phyloP scores from a whole-genome alignment of 1,284 basidiomycete genomes.

The Tilletiopsis washingtonensis region DNA sequence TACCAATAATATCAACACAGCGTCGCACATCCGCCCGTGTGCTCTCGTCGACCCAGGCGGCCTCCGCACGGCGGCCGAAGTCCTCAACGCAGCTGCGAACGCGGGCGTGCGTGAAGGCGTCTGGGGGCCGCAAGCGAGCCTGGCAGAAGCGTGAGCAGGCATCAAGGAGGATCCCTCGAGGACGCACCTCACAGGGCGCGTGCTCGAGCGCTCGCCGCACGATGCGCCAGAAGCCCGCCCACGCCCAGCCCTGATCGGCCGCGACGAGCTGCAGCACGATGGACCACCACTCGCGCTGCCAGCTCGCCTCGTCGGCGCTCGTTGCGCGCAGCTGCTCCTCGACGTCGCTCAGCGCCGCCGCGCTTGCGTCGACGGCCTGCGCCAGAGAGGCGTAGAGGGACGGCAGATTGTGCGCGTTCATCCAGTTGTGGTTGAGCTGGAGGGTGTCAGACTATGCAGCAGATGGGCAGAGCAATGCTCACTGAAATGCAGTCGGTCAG shows the following conservation, averaged over 20 bases:
- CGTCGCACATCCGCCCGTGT: too few species aligned
- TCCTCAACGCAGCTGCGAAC: too few species aligned
- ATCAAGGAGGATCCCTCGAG: too few species aligned
- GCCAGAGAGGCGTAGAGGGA: slow-evolving; percentile 50
- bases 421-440: slow-evolving; percentile 49
- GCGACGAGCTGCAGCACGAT: slow-evolving; percentile 29
- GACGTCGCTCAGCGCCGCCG: slow-evolving; percentile 51
- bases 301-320: slow-evolving; percentile 3
- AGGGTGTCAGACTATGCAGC: background rate
- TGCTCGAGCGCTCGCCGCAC: slow-evolving; percentile 15
- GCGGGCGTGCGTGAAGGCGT: too few species aligned
- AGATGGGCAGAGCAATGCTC: background rate
- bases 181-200: slow-evolving; percentile 5
- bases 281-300: slow-evolving; percentile 23
- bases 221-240: slow-evolving; percentile 42
- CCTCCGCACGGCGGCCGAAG: too few species aligned
- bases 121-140: too few species aligned
- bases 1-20: too few species aligned
- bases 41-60: too few species aligned
- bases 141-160: too few species aligned
- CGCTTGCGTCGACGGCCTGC: slow-evolving; percentile 47
- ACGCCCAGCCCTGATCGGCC: slow-evolving; percentile 41
- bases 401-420: slow-evolving; percentile 51
- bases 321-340: slow-evolving; percentile 48
- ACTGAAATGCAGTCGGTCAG: slow-evolving; percentile 28